Evolutionary conservation across 345 rosid species (phyloP).

Genomic region (Pistacia integerrima): DNA sequence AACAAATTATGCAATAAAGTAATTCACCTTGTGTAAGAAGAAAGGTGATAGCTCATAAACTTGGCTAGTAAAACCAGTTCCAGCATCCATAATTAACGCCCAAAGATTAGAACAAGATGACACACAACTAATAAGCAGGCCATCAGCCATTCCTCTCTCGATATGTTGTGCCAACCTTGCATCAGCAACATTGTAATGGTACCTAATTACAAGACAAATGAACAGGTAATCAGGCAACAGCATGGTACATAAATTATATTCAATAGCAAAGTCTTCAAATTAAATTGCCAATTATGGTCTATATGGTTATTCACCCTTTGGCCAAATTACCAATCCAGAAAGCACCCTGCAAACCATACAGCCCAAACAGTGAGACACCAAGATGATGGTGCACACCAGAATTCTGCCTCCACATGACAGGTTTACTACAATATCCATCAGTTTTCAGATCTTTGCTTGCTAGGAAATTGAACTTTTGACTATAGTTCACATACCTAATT

Average conservation of each 20-base stretch:
- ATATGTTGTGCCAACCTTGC: constrained; percentile 87
- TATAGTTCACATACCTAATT: neutral
- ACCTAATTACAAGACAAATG: constrained; percentile 49
- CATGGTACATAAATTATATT: neutral
- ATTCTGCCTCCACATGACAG: neutral
- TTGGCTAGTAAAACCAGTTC: constrained; percentile 84
- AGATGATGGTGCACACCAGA: neutral
- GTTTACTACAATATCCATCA: neutral
- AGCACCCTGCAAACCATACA: neutral
- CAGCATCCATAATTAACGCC: constrained; percentile 99
- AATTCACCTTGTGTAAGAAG: constrained; percentile 79
- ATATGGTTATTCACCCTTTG: constrained; percentile 4
- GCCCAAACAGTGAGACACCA: neutral
- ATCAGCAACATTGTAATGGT: constrained; percentile 96
- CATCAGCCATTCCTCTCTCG: constrained; percentile 95
- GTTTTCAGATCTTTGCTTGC: neutral
- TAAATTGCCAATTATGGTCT: neutral
- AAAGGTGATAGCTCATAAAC: constrained; percentile 82
- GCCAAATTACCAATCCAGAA: neutral
- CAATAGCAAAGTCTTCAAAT: neutral
- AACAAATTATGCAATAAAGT: neutral
- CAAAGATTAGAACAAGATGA: constrained; percentile 91
- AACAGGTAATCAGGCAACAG: constrained; percentile 16
- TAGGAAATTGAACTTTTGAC: neutral
- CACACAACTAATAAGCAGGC: constrained; percentile 86